Evolutionary conservation across 1,284 basidiomycete genomes (phyloP), one percentile per base, ranked within the genome.

Genomic region (Chiua sp.): DNA sequence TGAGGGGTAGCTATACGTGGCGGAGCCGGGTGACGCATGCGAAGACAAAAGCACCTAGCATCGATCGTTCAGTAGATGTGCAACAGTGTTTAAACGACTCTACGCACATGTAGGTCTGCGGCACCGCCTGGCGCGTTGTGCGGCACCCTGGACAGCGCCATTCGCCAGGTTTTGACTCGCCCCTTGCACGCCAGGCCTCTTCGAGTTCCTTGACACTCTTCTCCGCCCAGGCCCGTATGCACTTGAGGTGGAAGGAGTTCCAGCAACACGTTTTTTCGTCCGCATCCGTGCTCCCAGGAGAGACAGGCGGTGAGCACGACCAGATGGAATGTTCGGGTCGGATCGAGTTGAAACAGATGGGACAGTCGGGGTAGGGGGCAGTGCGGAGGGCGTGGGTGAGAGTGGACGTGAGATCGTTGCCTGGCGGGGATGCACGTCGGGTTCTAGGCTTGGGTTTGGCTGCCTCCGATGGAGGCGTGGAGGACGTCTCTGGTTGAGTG

Each of bases 71-170:
- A 26, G 22, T 10, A 23, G 20, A 7, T 7, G 13, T 15, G 1
- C 18, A 51, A 4, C 1, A 5, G n/a, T 12, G 13, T 18, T 16
- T 16, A 7, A 37, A 16, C 15, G 35, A 37, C 35, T 15, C 12
- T 11, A 23, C 80, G 58, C 62, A 93, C 86, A 83, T 82, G 73
- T 96, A 97, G 5, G 81, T 82, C 5, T 79, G 80, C 0, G 92
- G 91, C 3, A 91, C 83, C 7, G 77, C 74, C 49, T 82, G 80
- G 30, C 94, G 80, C 62, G 87, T 89, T 4, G 86, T 86, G 69
- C 94, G 94, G 77, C 94, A 96, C 0, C 93, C 93, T 0, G 94
- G 94, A 74, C 94, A 96, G 58, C 89, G 80, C 94, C 94, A 96
- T 68, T 93, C 90, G 1, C 88, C 88, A 33, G 80, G 79, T 53